phyloP scores from a whole-genome alignment of 805 yeast species.

The Sugiyamaella smithiae region DNA sequence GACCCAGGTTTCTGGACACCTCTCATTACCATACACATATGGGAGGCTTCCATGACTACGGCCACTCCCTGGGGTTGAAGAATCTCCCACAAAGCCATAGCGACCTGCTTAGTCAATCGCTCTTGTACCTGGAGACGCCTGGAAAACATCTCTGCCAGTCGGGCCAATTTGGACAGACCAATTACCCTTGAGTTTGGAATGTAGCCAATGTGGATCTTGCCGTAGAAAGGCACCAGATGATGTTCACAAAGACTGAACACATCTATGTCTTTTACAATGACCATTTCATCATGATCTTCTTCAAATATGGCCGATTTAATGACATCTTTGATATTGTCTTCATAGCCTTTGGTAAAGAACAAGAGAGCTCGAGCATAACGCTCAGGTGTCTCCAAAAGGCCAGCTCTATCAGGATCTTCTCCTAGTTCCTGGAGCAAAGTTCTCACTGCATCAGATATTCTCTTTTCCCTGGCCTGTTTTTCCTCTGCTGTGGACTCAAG shows the following conservation, averaged over 20 bases:
- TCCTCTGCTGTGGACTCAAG: slow-evolving; percentile 68
- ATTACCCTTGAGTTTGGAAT: slow-evolving; percentile 91
- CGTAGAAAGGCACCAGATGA: slow-evolving; percentile 95
- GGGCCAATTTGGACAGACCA: slow-evolving; percentile 88
- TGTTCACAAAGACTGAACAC: slow-evolving; percentile 94
- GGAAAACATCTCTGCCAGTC: slow-evolving; percentile 95
- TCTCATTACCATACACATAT: slow-evolving; percentile 99
- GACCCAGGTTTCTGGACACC: slow-evolving; percentile 97
- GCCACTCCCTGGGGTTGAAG: slow-evolving; percentile 96
- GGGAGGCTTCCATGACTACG: slow-evolving; percentile 95
- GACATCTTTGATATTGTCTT: slow-evolving; percentile 87
- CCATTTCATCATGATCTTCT: slow-evolving; percentile 99
- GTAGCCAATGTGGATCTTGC: slow-evolving; percentile 97
- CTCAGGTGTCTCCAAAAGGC: slow-evolving; percentile 89
- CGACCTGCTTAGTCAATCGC: slow-evolving; percentile 92
- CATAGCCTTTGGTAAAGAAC: slow-evolving; percentile 93
- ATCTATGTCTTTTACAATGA: slow-evolving; percentile 91
- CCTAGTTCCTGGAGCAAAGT: slow-evolving; percentile 75
- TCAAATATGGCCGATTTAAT: slow-evolving; percentile 94
- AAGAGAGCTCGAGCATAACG: slow-evolving; percentile 96
- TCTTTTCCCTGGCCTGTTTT: slow-evolving; percentile 58
- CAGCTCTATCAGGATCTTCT: slow-evolving; percentile 86
- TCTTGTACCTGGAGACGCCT: slow-evolving; percentile 98
- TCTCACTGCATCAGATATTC: slow-evolving; percentile 84
- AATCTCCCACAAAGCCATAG: slow-evolving; percentile 90